Evolutionary conservation across 1,139 yeast genomes (phyloP), one percentile per base, ranked within the genome.

Genomic region (Magnusiomyces clavatus): DNA sequence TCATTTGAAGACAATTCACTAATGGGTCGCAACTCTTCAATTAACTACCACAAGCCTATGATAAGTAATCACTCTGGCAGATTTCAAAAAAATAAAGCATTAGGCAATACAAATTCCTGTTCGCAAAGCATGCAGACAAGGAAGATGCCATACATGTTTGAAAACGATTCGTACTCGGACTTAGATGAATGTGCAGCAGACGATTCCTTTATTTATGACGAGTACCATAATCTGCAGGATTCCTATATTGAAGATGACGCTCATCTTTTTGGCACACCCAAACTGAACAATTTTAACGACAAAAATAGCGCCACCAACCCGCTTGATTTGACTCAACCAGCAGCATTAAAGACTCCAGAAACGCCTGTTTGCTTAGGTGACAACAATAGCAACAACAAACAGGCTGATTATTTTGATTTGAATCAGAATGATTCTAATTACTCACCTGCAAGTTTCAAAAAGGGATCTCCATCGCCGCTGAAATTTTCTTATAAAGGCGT

Each of bases 1-100:
- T 53, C 55, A 12, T 53, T 53, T 51, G 56, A 54, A 50, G 56
- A 54, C 45, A 53, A 54, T 39, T 45, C 42, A 2, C 6, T 47
- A 14, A 51, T 51, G 41, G 54, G 56, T 24, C 48, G 56, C 36
- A 54, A 46, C 42, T 44, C 53, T 2, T 54, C 56, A n/a, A 49
- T 54, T 11, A 50, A 49, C 13, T 54, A 54, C 34, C 54, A 51
- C 29, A 54, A 47, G 29, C 41, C 49, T 14, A 6, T 37, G 24
- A n/a, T n/a, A n/a, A 20, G 43, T 13, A 40, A 37, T 37, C n/a
- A 37, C 11, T 13, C 16, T 31, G 12, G 6, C 34, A 14, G 6
- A 37, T 37, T 14, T 6, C 16, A 37, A 14, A 5, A 37, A 37
- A n/a, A 14, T 5, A 14, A 14, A 10, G 11, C 39, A n/a, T 12